Percentiles rank a stretch among this genome's conserved stretches.
phyloP scores from a whole-genome alignment of 345 rosid species.

The Abelmoschus esculentus region DNA sequence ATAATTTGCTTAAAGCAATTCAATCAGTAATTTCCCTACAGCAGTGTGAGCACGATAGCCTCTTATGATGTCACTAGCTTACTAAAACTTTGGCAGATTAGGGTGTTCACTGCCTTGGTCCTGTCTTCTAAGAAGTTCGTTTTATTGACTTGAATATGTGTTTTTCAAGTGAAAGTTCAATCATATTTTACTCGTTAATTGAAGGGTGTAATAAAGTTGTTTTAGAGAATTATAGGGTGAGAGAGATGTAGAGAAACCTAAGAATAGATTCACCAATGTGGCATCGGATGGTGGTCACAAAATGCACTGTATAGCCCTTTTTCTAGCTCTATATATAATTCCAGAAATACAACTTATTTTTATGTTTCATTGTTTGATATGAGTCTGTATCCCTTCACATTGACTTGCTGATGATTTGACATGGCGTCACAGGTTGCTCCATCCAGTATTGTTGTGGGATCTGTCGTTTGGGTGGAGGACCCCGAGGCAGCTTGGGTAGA shows the following conservation, averaged over 20 bases:
- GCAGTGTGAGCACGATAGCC: not conserved
- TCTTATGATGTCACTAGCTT: not conserved
- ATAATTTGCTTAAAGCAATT: not conserved
- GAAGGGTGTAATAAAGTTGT: not conserved
- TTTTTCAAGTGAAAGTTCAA: not conserved
- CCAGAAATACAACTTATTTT: not conserved
- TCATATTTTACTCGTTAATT: not conserved
- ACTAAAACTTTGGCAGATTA: not conserved
- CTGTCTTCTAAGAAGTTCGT: not conserved
- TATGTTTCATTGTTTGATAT: slow-evolving; percentile 7
- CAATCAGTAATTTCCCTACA: not conserved
- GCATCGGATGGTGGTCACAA: not conserved
- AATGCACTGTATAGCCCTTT: not conserved
- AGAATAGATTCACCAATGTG: not conserved
- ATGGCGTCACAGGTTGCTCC: slow-evolving; percentile 49
- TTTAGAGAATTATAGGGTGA: not conserved
- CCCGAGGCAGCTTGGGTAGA: slow-evolving; percentile 81
- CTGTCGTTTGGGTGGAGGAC: slow-evolving; percentile 86
- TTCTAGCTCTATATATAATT: not conserved
- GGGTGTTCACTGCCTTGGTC: not conserved
- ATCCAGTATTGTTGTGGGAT: slow-evolving; percentile 46
- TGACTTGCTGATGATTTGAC: slow-evolving; percentile 12
- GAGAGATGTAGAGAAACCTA: not conserved
- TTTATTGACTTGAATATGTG: not conserved
- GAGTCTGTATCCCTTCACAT: not conserved